Evolutionary conservation across 2,329 filamentous ascomycete species (phyloP).

Genomic region (Fusarium zealandicum): DNA sequence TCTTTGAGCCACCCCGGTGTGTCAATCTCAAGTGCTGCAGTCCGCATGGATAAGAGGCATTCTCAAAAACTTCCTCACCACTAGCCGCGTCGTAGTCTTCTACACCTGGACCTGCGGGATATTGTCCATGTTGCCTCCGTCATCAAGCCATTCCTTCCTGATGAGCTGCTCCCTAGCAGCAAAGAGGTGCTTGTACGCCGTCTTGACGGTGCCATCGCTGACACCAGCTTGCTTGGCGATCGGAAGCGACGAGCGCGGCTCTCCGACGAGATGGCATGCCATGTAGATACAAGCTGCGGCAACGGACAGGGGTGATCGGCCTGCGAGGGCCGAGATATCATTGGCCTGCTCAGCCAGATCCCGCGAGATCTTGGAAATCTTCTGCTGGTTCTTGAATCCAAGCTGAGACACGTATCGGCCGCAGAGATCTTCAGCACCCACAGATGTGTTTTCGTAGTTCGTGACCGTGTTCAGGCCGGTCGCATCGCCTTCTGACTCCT

Average conservation of each 20-base stretch:
- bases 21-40: no score
- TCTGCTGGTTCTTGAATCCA: constrained; percentile 72
- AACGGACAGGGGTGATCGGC: constrained; percentile 91
- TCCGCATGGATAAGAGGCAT: no score
- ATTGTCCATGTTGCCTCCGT: constrained; percentile 74
- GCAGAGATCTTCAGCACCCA: constrained; percentile 84
- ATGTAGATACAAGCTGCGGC: constrained; percentile 97
- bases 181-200: constrained; percentile 90
- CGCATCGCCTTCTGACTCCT: constrained; percentile 62
- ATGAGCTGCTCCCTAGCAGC: constrained; percentile 76
- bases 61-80: no score
- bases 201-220: constrained; percentile 96
- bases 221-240: constrained; percentile 87
- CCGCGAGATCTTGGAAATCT: constrained; percentile 81
- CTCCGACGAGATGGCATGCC: constrained; percentile 84
- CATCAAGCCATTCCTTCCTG: constrained; percentile 75
- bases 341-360: constrained; percentile 80
- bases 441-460: constrained; percentile 78
- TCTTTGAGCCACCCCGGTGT: no score
- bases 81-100: background rate
- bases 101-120: constrained; percentile 62
- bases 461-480: constrained; percentile 64
- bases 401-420: constrained; percentile 89
- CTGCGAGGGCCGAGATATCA: constrained; percentile 80
- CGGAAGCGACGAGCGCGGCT: constrained; percentile 81